Evolutionary conservation across 139 green algal species (phyloP), one percentile per base, ranked within the genome.

Genomic region (Picochlorum sp.): DNA sequence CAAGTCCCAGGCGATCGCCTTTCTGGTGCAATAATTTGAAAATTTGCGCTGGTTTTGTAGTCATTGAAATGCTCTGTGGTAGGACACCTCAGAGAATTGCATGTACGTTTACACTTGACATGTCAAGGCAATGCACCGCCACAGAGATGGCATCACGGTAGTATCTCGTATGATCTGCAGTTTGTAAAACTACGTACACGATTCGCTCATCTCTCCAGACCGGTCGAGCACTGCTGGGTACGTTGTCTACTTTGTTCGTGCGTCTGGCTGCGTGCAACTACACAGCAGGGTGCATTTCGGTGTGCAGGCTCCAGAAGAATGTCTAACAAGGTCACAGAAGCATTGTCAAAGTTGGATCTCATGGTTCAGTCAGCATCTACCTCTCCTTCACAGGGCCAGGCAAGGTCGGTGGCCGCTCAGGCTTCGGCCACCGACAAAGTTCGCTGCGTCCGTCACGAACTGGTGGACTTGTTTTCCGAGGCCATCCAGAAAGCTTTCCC

Each of bases 401-500:
- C 58, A 37, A 21, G 18, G n/a, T n/a, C 4, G 50, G 38, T 21
- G 32, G 18, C 21, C 58, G 23, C 65, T 47, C 24, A 32, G 20
- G 57, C 30, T 23, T 23, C 21, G 26, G 24, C 20, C 37, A 16
- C 34, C 34, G 34, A 41, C 34, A 41, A 41, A 41, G 58, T 64
- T n/a, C 18, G 49, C 15, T 77, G 58, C 57, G 50, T 90, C 4
- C 26, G 62, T 15, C 50, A 68, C 4, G 80, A 90, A 68, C 64
- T 96, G 34, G 41, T 47, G 1, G 66, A 66, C 0, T 62, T 85
- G 1, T 96, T 96, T 64, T 68, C 68, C 23, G 26, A 63, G 1
- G 78, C 88, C 1, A 74, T 96, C 1, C 56, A 46, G 0, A 50
- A 71, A 7, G 85, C 88, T 2, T 96, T 89, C 61, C 90, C 90